Evolutionary conservation across 2,329 filamentous ascomycete species (phyloP), one percentile per base, ranked within the genome.

Genomic region (Phialemoniopsis sp.): DNA sequence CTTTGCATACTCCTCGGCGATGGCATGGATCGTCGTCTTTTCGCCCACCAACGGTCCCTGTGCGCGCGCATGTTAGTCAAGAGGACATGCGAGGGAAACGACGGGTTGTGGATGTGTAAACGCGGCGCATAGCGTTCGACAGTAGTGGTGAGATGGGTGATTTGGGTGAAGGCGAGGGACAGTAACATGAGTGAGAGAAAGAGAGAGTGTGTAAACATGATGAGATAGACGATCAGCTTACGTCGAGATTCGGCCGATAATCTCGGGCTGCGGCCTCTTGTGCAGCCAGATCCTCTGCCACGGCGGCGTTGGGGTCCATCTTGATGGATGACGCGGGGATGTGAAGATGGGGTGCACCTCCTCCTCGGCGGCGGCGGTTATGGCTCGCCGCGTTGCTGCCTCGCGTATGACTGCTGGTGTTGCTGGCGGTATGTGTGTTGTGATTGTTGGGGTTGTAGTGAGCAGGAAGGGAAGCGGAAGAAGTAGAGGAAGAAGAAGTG

Each of bases 1-100:
- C 62, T 86, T 85, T 45, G 89, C 87, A 67, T 95, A 97, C 60
- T 95, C 87, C 47, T 83, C 75, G 13, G 86, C 82, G 56, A 98
- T 89, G 48, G 74, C 79, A 50, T 81, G 77, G 63, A 84, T 94
- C 37, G 86, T 78, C 55, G 81, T 80, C 63, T 86, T 87, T 45
- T 84, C 76, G 53, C 89, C 87, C 48, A 97, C 85, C 36, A 90
- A 72, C 45, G 88, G 87, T 40, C 89, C 89, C 91, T 96, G 56
- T 47, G 39, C 48, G 10, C 48, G 10, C 21, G 21, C 6, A 26
- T 6, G 10, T 26, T 10, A 26, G 21, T 26, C 6, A 26, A 10
- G 6, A 10, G 10, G 10, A 6, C 21, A 26, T 26, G 21, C 6
- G 6, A 26, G 21, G 10, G 21, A 26, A 10, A 10, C 6, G 6